Evolutionary conservation across 176 grass and related monocot genomes (phyloP).

Genomic region (Otatea glauca): DNA sequence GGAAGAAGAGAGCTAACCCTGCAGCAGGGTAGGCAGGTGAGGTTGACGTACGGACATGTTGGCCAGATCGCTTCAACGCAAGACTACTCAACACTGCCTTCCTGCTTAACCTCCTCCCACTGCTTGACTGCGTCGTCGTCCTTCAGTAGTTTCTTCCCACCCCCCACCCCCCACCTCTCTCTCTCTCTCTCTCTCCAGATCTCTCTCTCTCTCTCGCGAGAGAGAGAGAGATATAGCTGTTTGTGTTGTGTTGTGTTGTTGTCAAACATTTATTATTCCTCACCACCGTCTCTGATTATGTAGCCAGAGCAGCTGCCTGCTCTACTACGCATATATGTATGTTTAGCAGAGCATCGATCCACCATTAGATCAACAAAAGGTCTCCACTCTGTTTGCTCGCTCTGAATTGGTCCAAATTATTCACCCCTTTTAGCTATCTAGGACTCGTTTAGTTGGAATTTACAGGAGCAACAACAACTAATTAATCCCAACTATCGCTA

Average conservation of each 20-base stretch:
- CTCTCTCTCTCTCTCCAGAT: neutral
- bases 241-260: neutral
- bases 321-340: too few species aligned
- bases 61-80: neutral
- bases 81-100: neutral
- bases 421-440: neutral
- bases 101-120: neutral
- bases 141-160: too few species aligned
- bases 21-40: too few species aligned
- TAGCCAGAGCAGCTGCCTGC: too few species aligned
- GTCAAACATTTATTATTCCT: neutral
- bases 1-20: too few species aligned
- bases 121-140: slow-evolving; percentile 15
- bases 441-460: neutral
- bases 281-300: neutral
- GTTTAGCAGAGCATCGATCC: too few species aligned
- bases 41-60: too few species aligned
- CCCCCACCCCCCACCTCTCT: neutral
- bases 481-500: too few species aligned
- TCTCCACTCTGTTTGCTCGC: too few species aligned
- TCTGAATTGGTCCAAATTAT: slow-evolving; percentile 14
- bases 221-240: neutral
- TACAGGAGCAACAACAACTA: neutral
- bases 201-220: too few species aligned
- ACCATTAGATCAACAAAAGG: too few species aligned